Percentiles rank a stretch among this genome's conserved stretches.
phyloP scores from a whole-genome alignment of 1,139 yeast species.

The Yamadazyma triangularis region DNA sequence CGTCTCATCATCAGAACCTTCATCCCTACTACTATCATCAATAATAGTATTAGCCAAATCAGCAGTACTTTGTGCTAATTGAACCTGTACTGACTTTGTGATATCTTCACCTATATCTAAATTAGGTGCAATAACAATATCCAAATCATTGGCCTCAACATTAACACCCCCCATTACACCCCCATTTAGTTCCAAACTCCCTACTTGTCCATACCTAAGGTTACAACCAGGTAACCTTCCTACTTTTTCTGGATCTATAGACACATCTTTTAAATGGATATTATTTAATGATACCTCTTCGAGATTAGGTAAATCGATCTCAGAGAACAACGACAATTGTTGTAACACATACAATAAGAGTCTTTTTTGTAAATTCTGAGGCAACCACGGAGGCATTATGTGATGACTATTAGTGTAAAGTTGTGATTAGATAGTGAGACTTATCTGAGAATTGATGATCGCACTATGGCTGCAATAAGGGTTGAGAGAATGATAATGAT shows the following conservation, averaged over 20 bases:
- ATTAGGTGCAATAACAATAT: slow-evolving; percentile 51
- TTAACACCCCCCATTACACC: slow-evolving; percentile 64
- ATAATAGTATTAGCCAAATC: slow-evolving; percentile 62
- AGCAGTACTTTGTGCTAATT: slow-evolving; percentile 60
- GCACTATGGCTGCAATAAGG: no score
- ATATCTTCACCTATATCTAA: slow-evolving; percentile 27
- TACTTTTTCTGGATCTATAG: slow-evolving; percentile 69
- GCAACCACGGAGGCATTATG: slow-evolving; percentile 47
- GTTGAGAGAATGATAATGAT: no score
- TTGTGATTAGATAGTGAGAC: no score
- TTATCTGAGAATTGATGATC: no score
- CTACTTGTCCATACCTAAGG: slow-evolving; percentile 60
- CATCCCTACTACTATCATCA: slow-evolving; percentile 19
- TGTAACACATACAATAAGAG: slow-evolving; percentile 74
- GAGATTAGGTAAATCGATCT: slow-evolving; percentile 72
- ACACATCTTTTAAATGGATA: slow-evolving; percentile 54
- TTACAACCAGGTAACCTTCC: slow-evolving; percentile 61
- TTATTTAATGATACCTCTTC: slow-evolving; percentile 66
- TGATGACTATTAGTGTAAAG: no score
- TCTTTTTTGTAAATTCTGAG: slow-evolving; percentile 64
- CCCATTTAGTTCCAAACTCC: slow-evolving; percentile 42
- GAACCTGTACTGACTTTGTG: slow-evolving; percentile 32
- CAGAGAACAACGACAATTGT: slow-evolving; percentile 79
- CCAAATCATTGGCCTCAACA: slow-evolving; percentile 53
- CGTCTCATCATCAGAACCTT: slow-evolving; percentile 11